Conservation (phyloP, 805 yeast species). For the Lipomyces mesembrius region DNA sequence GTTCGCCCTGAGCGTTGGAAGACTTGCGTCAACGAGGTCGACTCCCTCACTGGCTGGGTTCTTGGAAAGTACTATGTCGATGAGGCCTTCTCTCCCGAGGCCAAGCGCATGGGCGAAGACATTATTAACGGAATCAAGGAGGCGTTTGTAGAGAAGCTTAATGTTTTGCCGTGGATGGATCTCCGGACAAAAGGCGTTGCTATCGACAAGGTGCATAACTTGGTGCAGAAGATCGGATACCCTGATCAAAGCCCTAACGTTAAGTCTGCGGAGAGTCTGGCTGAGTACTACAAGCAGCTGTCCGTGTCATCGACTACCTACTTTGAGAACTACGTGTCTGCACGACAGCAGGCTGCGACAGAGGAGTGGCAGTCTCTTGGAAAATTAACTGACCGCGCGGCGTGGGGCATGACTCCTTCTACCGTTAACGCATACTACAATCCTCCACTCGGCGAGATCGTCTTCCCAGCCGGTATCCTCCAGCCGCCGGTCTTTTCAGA, state of each 20-base stretch:
- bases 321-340: slow-evolving; percentile 35
- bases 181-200: slow-evolving; percentile 33
- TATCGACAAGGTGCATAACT: slow-evolving; percentile 31
- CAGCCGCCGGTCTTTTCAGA: slow-evolving; percentile 37
- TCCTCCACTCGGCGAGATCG: slow-evolving; percentile 38
- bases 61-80: slow-evolving; percentile 37
- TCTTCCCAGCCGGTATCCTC: slow-evolving; percentile 38
- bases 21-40: slow-evolving; percentile 37
- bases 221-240: slow-evolving; percentile 38
- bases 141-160: slow-evolving; percentile 31
- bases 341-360: slow-evolving; percentile 31
- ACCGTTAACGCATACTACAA: slow-evolving; percentile 39
- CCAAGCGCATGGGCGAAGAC: slow-evolving; percentile 35
- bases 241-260: slow-evolving; percentile 33
- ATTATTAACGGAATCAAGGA: slow-evolving; percentile 34
- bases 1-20: slow-evolving; percentile 37
- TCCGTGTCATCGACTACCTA: slow-evolving; percentile 22
- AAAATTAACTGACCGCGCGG: slow-evolving; percentile 33
- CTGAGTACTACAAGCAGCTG: slow-evolving; percentile 31
- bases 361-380: slow-evolving; percentile 34
- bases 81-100: slow-evolving; percentile 32
- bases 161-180: slow-evolving; percentile 36
- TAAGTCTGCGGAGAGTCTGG: slow-evolving; percentile 29
- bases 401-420: slow-evolving; percentile 37
- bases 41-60: slow-evolving; percentile 36